Percentiles rank a stretch among this genome's conserved stretches.
These are phyloP conservation scores for Cruciata laevipes DNA, from an alignment of 257 asterid species.

Conservation along the genomic window DNA sequence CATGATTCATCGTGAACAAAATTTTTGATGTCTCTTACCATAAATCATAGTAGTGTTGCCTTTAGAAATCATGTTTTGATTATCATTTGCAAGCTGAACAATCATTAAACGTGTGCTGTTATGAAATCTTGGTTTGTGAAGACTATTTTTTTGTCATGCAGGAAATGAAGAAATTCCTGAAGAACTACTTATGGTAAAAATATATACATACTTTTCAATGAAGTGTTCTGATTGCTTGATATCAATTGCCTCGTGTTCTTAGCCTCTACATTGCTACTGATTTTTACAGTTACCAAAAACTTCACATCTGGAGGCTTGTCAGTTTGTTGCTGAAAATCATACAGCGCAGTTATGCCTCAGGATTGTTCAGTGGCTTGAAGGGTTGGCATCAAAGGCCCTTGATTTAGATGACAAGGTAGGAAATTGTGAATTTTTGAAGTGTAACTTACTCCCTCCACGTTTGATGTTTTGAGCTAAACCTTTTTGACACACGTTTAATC, in stretches of 20 bases:
- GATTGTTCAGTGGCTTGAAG: constrained; percentile 98
- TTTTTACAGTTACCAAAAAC: constrained; percentile 75
- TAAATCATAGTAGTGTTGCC: background rate
- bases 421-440: background rate
- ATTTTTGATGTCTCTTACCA: background rate
- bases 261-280: constrained; percentile 13
- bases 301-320: constrained; percentile 90
- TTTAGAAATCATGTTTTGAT: background rate
- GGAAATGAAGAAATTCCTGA: constrained; percentile 83
- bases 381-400: constrained; percentile 86
- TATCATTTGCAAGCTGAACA: background rate
- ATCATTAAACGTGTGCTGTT: background rate
- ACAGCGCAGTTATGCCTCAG: constrained; percentile 87
- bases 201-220: constrained; percentile 7
- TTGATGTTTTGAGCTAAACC: no score
- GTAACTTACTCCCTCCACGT: background rate
- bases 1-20: background rate
- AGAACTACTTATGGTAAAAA: constrained; percentile 62
- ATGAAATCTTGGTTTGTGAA: constrained; percentile 20
- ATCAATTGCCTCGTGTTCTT: constrained; percentile 13
- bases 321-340: constrained; percentile 62
- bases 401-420: constrained; percentile 86
- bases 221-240: constrained; percentile 14
- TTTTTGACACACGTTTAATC: no score
- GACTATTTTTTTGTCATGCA: constrained; percentile 33